phyloP scores from a whole-genome alignment of 1,284 basidiomycete species.

The Ustilago xerochloae region DNA sequence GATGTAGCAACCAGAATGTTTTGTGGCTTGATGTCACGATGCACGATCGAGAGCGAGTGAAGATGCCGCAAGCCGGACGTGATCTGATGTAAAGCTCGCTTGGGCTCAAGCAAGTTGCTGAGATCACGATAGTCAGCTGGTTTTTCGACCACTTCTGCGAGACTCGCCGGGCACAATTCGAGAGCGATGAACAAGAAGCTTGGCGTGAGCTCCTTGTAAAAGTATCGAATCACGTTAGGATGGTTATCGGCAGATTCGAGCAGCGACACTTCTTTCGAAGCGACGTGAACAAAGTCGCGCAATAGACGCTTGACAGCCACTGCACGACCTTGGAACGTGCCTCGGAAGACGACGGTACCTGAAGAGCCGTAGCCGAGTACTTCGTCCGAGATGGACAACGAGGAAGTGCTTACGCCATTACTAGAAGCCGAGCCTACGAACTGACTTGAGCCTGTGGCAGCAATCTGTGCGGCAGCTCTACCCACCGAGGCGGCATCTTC shows the following conservation, averaged over 20 bases:
- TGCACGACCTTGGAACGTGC: slow-evolving; percentile 91
- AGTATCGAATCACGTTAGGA: slow-evolving; percentile 95
- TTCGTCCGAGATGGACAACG: slow-evolving; percentile 61
- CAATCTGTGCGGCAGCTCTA: slow-evolving; percentile 44
- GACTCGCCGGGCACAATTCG: slow-evolving; percentile 92
- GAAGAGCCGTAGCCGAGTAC: slow-evolving; percentile 84
- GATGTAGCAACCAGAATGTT: slow-evolving; percentile 82
- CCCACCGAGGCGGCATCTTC: slow-evolving; percentile 39
- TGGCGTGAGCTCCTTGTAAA: slow-evolving; percentile 86
- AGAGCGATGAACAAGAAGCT: slow-evolving; percentile 94
- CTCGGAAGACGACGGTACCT: slow-evolving; percentile 92
- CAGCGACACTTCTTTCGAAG: slow-evolving; percentile 90
- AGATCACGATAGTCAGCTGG: slow-evolving; percentile 59
- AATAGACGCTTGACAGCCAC: slow-evolving; percentile 97
- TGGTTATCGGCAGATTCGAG: slow-evolving; percentile 93
- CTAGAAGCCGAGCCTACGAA: slow-evolving; percentile 19
- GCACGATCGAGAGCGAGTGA: slow-evolving; percentile 93
- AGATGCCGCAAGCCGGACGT: slow-evolving; percentile 88
- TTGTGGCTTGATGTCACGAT: slow-evolving; percentile 98
- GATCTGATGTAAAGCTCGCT: slow-evolving; percentile 87
- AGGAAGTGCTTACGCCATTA: slow-evolving; percentile 43
- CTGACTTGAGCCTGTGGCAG: slow-evolving; percentile 28
- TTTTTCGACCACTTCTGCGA: slow-evolving; percentile 88
- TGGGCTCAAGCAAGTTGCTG: slow-evolving; percentile 73
- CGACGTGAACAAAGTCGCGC: slow-evolving; percentile 93